Evolutionary conservation across 116 monocot genomes (phyloP), one percentile per base, ranked within the genome.

Genomic region (Cymodocea nodosa): DNA sequence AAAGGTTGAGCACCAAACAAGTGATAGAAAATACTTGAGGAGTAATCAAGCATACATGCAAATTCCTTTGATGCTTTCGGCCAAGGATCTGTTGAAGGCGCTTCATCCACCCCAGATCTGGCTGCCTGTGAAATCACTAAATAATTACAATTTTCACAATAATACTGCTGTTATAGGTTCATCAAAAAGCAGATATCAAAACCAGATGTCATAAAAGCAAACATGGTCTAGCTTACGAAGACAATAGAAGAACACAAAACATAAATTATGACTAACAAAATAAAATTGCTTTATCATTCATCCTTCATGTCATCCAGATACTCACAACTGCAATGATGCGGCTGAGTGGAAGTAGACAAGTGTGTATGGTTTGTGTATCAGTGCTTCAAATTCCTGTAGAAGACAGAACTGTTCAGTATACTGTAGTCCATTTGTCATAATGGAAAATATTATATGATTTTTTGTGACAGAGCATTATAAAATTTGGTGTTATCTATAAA

Each of bases 291-390:
- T 16, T 15, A 37, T n/a, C n/a, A 12, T 25, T 51, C 3, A 66
- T 30, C 23, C 50, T 16, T 22, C n/a, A 15, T 25, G 15, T 11
- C 23, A 54, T 12, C 36, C 36, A 36, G 13, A 70, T 58, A 83
- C 98, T 86, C 83, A 92, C 98, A 86, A 65, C 70, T 92, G 92
- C 74, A 98, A 67, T 62, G 92, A 92, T 65, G 92, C 98, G 25
- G 98, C 98, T 64, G 98, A 98, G 68, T 98, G 98, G 70, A 98
- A 82, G 70, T 98, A 98, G n/a, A 92, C 98, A 80, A 98, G 79
- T n/a, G 86, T 80, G 52, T 86, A 98, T 62, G 98, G 98, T 81
- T 98, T 98, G 66, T 98, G 98, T 73, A 98, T 86, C 77, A 98
- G 56, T 9, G 84, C 80, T 64, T 98, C 98, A 73, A 98, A 98